These are phyloP conservation scores for Penicillium pancosmium DNA, from an alignment of 495 filamentous ascomycete genomes.

Conservation along the genomic window DNA sequence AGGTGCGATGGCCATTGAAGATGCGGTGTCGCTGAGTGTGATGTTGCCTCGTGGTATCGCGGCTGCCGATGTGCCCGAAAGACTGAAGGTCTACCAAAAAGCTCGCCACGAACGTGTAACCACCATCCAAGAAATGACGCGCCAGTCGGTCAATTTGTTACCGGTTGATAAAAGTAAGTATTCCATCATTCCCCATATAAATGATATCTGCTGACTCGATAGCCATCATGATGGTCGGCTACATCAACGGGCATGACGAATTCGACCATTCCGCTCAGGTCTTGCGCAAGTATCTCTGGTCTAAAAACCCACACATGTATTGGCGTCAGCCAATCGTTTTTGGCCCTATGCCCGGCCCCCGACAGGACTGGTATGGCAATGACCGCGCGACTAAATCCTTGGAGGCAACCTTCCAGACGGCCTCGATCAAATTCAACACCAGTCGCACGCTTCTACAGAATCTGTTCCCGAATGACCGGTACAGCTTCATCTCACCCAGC, in stretches of 20 bases:
- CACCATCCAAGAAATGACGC: conserved; percentile 56
- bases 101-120: conserved; percentile 57
- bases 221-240: conserved; percentile 53
- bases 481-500: conserved; percentile 48
- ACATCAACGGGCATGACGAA: conserved; percentile 64
- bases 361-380: conserved; percentile 40
- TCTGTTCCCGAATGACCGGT: conserved; percentile 47
- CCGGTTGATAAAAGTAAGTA: conserved; percentile 22
- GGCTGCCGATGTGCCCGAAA: conserved; percentile 45
- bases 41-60: conserved; percentile 49
- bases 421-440: conserved; percentile 59
- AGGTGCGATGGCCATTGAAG: conserved; percentile 61
- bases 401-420: conserved; percentile 51
- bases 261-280: conserved; percentile 54
- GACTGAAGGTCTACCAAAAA: conserved; percentile 60
- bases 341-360: conserved; percentile 57
- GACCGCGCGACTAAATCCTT: conserved; percentile 23
- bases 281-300: conserved; percentile 50
- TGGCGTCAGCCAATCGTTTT: conserved; percentile 59
- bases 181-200: background rate
- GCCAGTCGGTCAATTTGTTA: conserved; percentile 32
- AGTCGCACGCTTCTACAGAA: conserved; percentile 60
- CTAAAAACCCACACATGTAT: conserved; percentile 43
- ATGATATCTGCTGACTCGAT: background rate
- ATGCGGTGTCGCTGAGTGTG: conserved; percentile 58